phyloP scores from a whole-genome alignment of 441 rosid species.

The Raphanus hybrid region DNA sequence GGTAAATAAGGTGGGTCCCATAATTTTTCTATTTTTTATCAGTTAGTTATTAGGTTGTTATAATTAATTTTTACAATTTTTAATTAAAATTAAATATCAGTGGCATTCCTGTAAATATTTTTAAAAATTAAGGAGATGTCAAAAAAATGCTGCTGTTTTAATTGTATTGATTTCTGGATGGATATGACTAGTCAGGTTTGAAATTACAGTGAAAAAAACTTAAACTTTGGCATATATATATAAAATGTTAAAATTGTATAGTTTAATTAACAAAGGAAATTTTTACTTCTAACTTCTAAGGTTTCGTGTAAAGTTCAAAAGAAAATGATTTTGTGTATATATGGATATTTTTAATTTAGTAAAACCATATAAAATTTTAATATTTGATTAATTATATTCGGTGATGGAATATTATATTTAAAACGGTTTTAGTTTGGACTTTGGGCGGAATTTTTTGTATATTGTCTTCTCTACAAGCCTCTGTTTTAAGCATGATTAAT shows the following conservation, averaged over 20 bases:
- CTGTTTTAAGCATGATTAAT: not conserved
- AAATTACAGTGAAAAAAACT: not conserved
- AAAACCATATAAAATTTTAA: not conserved
- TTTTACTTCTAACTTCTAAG: not conserved
- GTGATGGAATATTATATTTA: not conserved
- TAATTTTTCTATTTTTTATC: too few species aligned
- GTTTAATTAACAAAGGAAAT: not conserved
- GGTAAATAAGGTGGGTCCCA: too few species aligned
- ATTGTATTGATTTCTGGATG: not conserved
- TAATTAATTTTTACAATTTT: too few species aligned
- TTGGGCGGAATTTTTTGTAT: not conserved
- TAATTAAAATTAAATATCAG: too few species aligned
- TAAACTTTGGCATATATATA: not conserved
- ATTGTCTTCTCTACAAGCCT: not conserved
- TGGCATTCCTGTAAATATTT: too few species aligned
- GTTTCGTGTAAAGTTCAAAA: not conserved
- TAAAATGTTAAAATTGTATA: not conserved
- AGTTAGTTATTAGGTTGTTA: too few species aligned
- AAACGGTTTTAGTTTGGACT: constrained; percentile 2
- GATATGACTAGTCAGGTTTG: not conserved
- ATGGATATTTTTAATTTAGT: not conserved
- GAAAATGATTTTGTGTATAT: not conserved
- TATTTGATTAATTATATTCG: not conserved
- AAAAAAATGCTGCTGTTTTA: too few species aligned
- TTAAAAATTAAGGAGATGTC: too few species aligned